phyloP scores from a whole-genome alignment of 2,329 filamentous ascomycete species.

The Epichloe elymi region DNA sequence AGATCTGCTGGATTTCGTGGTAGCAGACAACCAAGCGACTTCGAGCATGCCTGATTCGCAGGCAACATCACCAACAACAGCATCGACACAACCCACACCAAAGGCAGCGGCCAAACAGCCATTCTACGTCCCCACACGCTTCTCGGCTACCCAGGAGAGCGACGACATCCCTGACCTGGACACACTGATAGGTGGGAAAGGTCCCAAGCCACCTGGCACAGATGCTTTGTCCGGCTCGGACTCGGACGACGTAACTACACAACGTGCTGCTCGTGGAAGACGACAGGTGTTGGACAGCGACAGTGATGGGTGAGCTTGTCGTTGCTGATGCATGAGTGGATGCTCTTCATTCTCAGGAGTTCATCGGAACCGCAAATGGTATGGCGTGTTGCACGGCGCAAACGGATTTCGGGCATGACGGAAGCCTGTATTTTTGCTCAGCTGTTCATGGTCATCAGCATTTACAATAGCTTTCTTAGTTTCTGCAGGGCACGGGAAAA shows the following conservation, averaged over 20 bases:
- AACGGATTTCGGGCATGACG: not conserved
- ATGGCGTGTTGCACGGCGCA: not conserved
- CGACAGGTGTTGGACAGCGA: constrained; percentile 19
- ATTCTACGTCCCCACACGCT: constrained; percentile 25
- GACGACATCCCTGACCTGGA: constrained; percentile 26
- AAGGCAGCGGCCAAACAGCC: constrained; percentile 13
- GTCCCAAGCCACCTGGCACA: not conserved
- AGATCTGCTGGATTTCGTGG: constrained; percentile 44
- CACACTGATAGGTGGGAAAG: constrained; percentile 10
- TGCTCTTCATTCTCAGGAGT: no score
- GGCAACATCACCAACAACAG: constrained; percentile 15
- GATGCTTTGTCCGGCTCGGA: constrained; percentile 8
- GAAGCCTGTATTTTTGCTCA: not conserved
- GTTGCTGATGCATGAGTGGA: not conserved
- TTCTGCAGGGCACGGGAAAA: not conserved
- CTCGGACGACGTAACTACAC: constrained; percentile 9
- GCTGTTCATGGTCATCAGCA: not conserved
- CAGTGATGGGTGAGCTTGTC: constrained; percentile 12
- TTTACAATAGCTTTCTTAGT: not conserved
- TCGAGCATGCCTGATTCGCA: constrained; percentile 24
- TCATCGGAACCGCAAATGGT: not conserved
- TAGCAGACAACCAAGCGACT: constrained; percentile 31
- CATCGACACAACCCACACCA: constrained; percentile 9
- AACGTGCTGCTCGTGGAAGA: constrained; percentile 13
- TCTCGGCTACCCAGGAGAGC: constrained; percentile 27